These are phyloP conservation scores for Beauveria medogensis DNA, from an alignment of 2,329 filamentous ascomycete species.

Conservation along the genomic window DNA sequence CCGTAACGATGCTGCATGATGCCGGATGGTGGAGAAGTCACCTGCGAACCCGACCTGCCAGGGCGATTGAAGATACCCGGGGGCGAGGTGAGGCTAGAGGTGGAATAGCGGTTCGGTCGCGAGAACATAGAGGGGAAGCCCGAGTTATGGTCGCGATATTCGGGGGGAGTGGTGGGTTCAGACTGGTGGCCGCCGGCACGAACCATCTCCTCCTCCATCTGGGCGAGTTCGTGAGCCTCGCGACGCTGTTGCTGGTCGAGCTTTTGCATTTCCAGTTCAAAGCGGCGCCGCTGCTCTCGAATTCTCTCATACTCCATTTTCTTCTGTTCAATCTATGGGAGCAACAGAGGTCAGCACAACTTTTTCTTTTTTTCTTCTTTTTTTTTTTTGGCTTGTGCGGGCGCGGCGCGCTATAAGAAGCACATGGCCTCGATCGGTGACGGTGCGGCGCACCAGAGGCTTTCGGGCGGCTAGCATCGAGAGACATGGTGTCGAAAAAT, in stretches of 20 bases:
- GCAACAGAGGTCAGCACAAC: conserved; percentile 26
- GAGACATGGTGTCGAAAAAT: conserved; percentile 9
- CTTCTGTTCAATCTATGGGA: conserved; percentile 77
- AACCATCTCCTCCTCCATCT: conserved; percentile 73
- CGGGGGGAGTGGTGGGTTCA: conserved; percentile 92
- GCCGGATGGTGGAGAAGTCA: conserved; percentile 67
- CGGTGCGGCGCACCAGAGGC: neutral
- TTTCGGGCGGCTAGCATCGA: neutral
- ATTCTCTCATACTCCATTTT: conserved; percentile 87
- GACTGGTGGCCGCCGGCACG: conserved; percentile 68
- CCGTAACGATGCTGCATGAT: conserved; percentile 51
- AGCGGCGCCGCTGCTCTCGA: conserved; percentile 78
- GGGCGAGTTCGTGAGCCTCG: conserved; percentile 75
- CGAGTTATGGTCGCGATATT: conserved; percentile 66
- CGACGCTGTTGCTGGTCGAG: conserved; percentile 77
- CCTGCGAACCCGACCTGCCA: conserved; percentile 67
- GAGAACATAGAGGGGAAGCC: conserved; percentile 75
- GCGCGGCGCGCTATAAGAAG: neutral
- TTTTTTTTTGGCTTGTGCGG: neutral
- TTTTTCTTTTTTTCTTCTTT: neutral
- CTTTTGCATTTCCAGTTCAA: conserved; percentile 87
- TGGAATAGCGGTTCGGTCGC: conserved; percentile 80
- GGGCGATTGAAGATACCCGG: conserved; percentile 67
- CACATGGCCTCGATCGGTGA: neutral
- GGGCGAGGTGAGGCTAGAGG: conserved; percentile 77